phyloP scores from a whole-genome alignment of 768 basidiomycete species.

The Boletus fagicola region DNA sequence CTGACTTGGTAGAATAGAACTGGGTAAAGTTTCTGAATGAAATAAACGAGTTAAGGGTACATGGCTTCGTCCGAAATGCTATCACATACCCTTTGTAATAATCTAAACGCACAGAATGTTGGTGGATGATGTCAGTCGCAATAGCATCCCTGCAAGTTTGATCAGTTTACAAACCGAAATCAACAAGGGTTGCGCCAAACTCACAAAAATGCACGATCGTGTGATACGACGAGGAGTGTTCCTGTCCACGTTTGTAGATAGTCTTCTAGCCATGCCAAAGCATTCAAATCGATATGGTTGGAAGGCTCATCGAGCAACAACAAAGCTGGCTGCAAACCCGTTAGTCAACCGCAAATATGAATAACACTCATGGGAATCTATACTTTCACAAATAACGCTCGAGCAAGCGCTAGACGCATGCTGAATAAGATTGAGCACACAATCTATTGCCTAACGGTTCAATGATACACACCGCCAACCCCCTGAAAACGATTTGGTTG shows the following conservation, averaged over 20 bases:
- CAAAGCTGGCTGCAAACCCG: conserved; percentile 54
- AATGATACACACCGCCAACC: conserved; percentile 77
- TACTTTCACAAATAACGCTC: conserved; percentile 95
- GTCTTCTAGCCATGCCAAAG: conserved; percentile 96
- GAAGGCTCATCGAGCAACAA: conserved; percentile 91
- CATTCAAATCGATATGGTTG: conserved; percentile 96
- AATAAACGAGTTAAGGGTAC: conserved; percentile 6
- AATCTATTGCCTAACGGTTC: not conserved
- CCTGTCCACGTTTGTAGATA: conserved; percentile 95
- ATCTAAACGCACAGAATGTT: conserved; percentile 87
- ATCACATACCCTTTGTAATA: conserved; percentile 88
- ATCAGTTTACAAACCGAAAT: not conserved
- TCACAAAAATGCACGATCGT: conserved; percentile 94
- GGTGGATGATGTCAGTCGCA: conserved; percentile 97
- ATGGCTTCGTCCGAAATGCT: not conserved
- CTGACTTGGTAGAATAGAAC: conserved; percentile 98
- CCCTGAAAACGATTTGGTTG: conserved; percentile 87
- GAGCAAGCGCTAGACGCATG: conserved; percentile 93
- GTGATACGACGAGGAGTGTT: conserved; percentile 93
- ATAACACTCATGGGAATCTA: not conserved
- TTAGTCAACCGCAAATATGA: conserved; percentile 6
- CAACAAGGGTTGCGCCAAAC: conserved; percentile 17
- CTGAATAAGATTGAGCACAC: conserved; percentile 37
- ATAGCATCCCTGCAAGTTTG: conserved; percentile 69
- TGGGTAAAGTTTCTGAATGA: conserved; percentile 86